Evolutionary conservation across 768 basidiomycete genomes (phyloP).

Genomic region (Inosperma sp.): DNA sequence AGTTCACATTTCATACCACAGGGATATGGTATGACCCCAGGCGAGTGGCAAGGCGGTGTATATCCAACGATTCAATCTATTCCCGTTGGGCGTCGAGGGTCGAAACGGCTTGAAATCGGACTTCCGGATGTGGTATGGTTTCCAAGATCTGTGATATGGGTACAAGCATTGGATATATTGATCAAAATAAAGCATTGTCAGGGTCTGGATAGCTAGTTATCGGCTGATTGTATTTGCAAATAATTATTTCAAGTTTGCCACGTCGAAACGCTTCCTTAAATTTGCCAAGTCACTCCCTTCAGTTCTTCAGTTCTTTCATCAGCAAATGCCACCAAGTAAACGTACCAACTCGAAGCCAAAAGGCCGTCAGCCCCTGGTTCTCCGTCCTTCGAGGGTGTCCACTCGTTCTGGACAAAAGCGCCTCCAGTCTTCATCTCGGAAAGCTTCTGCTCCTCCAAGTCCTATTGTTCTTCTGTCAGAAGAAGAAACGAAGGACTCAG

Average conservation of each 20-base stretch:
- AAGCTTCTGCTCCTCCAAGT: too few relatives aligned
- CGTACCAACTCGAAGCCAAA: too few relatives aligned
- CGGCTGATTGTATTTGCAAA: not conserved
- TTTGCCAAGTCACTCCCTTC: too few relatives aligned
- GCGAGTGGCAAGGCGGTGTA: slow-evolving; percentile 1
- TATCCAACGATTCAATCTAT: not conserved
- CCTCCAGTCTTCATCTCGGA: too few relatives aligned
- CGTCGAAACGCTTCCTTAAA: too few relatives aligned
- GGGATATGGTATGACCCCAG: slow-evolving; percentile 6
- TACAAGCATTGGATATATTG: slow-evolving; percentile 1
- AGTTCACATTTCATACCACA: not conserved
- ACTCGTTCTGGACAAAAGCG: too few relatives aligned
- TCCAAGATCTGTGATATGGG: slow-evolving; percentile 6
- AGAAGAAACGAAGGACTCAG: too few relatives aligned
- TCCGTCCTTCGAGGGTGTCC: too few relatives aligned
- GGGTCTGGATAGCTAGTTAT: not conserved
- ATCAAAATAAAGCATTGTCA: not conserved
- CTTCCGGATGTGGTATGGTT: slow-evolving; percentile 2
- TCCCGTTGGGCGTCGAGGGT: not conserved
- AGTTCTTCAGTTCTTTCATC: too few relatives aligned
- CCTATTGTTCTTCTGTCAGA: too few relatives aligned
- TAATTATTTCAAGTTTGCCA: not conserved
- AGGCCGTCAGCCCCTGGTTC: too few relatives aligned
- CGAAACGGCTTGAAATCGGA: not conserved
- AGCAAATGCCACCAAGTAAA: too few relatives aligned